Base-by-base conservation (phyloP, 306 rosid species). In the Trifolium repens region DNA sequence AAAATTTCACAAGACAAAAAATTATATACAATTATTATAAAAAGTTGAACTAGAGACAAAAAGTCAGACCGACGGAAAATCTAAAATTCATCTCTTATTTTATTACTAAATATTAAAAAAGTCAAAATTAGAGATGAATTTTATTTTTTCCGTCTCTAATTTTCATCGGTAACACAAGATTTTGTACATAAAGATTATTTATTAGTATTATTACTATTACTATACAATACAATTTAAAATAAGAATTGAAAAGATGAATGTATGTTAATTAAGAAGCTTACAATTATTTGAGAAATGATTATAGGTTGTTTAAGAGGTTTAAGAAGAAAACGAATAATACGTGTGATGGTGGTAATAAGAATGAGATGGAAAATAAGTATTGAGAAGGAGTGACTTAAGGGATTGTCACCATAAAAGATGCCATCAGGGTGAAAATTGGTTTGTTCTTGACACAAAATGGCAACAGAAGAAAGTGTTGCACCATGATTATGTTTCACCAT, bases 301-400 rank as follows among this genome's bases (percentile, higher is more conserved):
- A 72, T 76, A 42, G 98, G 96, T 72, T 93, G 98, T 24, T 60
- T 85, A 69, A 93, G 81, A 71, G 97, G 97, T 83, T 54, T 88
- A 62, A 91, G 93, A 32, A 88, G 50, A 16, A 88, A 26, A 15
- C 91, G 91, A 60, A 86, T 0, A 9, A 69, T 0, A 42, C 80
- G 90, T 15, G 80, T 82, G 69, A 76, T 19, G 24, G 75, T 0
- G 66, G 79, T 16, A 24, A 93, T 52, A 9, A 89, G 42, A 0
- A 55, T 0, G 22, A 89, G 39, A 7, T 91, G 85, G 4, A 93
- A 70, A 67, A 93, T 11, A 9, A 93, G 2, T 0, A 76, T 5
- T 1, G 89, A 19, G 72, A 91, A 89, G 17, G 88, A 30, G 47
- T 61, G 75, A 9, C 34, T 6, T 1, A 88, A 22, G 8, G 92